These are phyloP conservation scores for Hemisphaericaspora lyxosophila DNA, from an alignment of 1,139 yeast species.

Conservation along the genomic window DNA sequence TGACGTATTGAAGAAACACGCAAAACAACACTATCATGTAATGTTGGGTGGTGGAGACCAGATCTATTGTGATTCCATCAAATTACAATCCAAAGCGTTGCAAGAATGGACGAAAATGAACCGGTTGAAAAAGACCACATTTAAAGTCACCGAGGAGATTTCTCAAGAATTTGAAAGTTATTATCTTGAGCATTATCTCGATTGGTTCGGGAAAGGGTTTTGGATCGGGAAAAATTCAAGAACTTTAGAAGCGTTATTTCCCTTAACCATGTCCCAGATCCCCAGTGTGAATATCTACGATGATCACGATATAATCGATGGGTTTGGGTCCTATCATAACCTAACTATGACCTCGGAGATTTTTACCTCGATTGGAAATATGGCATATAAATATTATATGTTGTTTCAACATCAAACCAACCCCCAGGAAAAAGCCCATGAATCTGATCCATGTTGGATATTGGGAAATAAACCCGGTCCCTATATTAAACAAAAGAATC, in stretches of 20 bases:
- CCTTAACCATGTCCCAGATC: slow-evolving; percentile 74
- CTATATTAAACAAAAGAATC: slow-evolving; percentile 60
- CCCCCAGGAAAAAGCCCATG: slow-evolving; percentile 40
- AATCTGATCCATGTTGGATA: slow-evolving; percentile 60
- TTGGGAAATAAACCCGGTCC: slow-evolving; percentile 57
- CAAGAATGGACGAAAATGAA: slow-evolving; percentile 64
- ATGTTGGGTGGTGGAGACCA: slow-evolving; percentile 99
- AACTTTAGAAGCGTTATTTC: slow-evolving; percentile 66
- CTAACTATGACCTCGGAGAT: slow-evolving; percentile 69
- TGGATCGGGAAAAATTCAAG: slow-evolving; percentile 71
- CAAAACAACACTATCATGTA: slow-evolving; percentile 70
- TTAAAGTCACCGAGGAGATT: slow-evolving; percentile 45
- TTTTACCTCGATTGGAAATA: slow-evolving; percentile 67
- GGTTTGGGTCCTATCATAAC: slow-evolving; percentile 85
- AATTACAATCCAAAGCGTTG: slow-evolving; percentile 53
- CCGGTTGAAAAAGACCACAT: slow-evolving; percentile 40
- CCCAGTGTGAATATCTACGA: slow-evolving; percentile 86
- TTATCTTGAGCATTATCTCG: slow-evolving; percentile 70
- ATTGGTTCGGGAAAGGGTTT: slow-evolving; percentile 88
- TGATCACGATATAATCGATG: slow-evolving; percentile 93
- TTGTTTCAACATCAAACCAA: slow-evolving; percentile 83
- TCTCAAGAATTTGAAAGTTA: slow-evolving; percentile 56
- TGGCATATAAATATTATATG: slow-evolving; percentile 85
- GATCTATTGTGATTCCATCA: slow-evolving; percentile 82
- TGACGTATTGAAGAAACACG: slow-evolving; percentile 73